phyloP scores from a whole-genome alignment of 2,329 filamentous ascomycete genomes.

The Aspergillus sp. region DNA sequence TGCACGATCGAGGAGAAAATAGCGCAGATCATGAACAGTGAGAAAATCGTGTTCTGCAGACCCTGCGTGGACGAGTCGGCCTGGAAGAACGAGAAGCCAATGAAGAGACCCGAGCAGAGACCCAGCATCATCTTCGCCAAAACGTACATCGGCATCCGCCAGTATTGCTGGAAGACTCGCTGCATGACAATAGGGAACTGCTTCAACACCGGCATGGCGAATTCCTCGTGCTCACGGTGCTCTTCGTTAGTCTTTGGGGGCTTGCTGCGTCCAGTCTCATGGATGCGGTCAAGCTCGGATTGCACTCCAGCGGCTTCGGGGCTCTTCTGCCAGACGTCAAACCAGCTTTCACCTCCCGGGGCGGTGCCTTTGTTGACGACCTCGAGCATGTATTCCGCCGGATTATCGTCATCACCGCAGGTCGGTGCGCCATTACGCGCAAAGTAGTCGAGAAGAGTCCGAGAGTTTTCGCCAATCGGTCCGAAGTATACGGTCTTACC shows the following conservation, averaged over 20 bases:
- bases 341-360: slow-evolving; percentile 46
- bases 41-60: slow-evolving; percentile 76
- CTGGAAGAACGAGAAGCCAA: slow-evolving; percentile 71
- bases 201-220: slow-evolving; percentile 60
- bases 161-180: slow-evolving; percentile 82
- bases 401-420: slow-evolving; percentile 56
- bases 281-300: slow-evolving; percentile 50
- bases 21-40: slow-evolving; percentile 70
- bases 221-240: slow-evolving; percentile 60
- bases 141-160: slow-evolving; percentile 77
- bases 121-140: slow-evolving; percentile 69
- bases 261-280: slow-evolving; percentile 36
- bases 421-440: slow-evolving; percentile 50
- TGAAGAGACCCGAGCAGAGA: slow-evolving; percentile 56
- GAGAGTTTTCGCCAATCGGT: slow-evolving; percentile 52
- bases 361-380: slow-evolving; percentile 41
- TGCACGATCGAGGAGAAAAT: slow-evolving; percentile 49
- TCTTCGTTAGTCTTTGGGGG: slow-evolving; percentile 24
- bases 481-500: slow-evolving; percentile 62
- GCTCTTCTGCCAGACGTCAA: slow-evolving; percentile 52
- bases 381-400: slow-evolving; percentile 64
- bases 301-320: slow-evolving; percentile 47
- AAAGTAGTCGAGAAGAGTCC: slow-evolving; percentile 55
- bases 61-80: slow-evolving; percentile 65
- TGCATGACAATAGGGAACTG: slow-evolving; percentile 60